phyloP scores from a whole-genome alignment of 768 basidiomycete species.

The Tulasnella sp. region DNA sequence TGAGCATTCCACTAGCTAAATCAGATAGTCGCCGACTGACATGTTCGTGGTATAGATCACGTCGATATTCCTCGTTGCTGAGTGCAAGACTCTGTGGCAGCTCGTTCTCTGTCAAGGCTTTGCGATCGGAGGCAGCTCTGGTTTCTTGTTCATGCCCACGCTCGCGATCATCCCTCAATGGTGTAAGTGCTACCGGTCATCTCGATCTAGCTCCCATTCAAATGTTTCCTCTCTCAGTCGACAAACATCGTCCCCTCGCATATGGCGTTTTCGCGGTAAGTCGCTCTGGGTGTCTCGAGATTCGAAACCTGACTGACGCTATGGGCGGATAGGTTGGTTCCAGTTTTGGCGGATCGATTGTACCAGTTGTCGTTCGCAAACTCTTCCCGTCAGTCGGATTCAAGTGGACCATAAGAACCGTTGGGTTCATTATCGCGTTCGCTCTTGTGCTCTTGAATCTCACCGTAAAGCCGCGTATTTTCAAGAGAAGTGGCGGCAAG shows the following conservation, averaged over 20 bases:
- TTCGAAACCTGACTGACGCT: background rate
- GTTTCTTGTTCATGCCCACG: constrained; percentile 4
- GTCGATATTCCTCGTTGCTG: constrained; percentile 12
- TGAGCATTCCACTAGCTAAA: background rate
- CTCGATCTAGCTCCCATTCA: background rate
- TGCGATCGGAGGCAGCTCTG: constrained; percentile 12
- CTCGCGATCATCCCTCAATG: constrained; percentile 5
- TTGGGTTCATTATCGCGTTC: constrained; percentile 49
- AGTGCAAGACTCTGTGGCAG: constrained; percentile 16
- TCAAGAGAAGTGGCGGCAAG: constrained; percentile 40
- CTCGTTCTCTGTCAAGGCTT: constrained; percentile 13
- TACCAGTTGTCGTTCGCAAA: constrained; percentile 18
- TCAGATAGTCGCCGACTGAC: background rate
- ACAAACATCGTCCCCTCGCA: constrained; percentile 38
- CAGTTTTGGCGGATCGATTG: constrained; percentile 12
- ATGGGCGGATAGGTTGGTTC: constrained; percentile 1
- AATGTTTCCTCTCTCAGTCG: constrained; percentile 3
- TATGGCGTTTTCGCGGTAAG: constrained; percentile 46
- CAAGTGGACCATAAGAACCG: constrained; percentile 39
- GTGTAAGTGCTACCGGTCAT: background rate
- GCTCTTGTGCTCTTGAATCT: constrained; percentile 37
- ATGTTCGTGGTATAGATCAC: background rate
- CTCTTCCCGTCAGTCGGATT: constrained; percentile 16
- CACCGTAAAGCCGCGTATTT: constrained; percentile 17
- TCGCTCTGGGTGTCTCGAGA: background rate